phyloP scores from a whole-genome alignment of 495 filamentous ascomycete species.

The Talaromyces liani region DNA sequence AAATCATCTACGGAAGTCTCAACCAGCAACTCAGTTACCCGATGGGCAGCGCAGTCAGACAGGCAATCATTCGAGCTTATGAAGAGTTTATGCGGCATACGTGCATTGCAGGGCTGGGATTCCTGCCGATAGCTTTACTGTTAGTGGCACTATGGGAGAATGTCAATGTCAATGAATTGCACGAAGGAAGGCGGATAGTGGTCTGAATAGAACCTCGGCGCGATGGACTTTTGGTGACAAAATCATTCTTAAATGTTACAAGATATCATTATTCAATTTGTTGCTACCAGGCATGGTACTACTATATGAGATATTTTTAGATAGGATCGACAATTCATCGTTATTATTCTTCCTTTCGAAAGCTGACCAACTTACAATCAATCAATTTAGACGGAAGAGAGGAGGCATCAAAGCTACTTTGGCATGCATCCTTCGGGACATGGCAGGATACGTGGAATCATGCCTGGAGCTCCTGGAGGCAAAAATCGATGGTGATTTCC shows the following conservation, averaged over 20 bases:
- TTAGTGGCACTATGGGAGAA: slow-evolving; percentile 45
- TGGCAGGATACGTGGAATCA: too few species aligned
- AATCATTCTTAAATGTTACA: not conserved
- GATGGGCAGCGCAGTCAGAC: slow-evolving; percentile 38
- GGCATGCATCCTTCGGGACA: too few species aligned
- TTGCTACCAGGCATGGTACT: not conserved
- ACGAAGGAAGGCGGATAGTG: not conserved
- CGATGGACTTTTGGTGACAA: not conserved
- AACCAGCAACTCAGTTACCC: slow-evolving; percentile 44
- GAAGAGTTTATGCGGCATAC: slow-evolving; percentile 47
- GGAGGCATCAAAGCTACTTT: too few species aligned
- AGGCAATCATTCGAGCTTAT: slow-evolving; percentile 51
- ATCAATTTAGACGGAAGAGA: too few species aligned
- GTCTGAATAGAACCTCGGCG: not conserved
- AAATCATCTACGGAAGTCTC: slow-evolving; percentile 46
- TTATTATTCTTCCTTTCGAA: not conserved
- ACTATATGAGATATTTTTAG: not conserved
- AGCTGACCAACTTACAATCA: too few species aligned
- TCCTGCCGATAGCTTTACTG: slow-evolving; percentile 41
- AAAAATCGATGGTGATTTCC: too few species aligned
- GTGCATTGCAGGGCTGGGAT: slow-evolving; percentile 40
- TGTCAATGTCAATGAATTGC: slow-evolving; percentile 37
- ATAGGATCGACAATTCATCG: not conserved
- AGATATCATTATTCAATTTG: not conserved
- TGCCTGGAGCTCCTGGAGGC: not conserved